phyloP scores from a whole-genome alignment of 2,329 filamentous ascomycete species.

The Cryphonectria naterciae region DNA sequence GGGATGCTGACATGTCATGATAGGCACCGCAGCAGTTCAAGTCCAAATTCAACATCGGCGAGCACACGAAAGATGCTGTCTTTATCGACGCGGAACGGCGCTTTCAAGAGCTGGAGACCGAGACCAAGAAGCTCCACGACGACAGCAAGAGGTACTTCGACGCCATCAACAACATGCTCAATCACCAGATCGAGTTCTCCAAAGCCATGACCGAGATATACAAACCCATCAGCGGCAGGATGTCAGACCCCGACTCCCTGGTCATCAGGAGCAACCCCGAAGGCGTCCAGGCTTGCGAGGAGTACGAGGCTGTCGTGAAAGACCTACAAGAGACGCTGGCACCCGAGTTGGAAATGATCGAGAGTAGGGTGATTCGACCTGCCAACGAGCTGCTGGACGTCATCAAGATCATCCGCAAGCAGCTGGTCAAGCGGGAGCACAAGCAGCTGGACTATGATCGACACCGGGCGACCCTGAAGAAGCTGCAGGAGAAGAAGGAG shows the following conservation, averaged over 20 bases:
- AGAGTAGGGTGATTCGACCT: conserved; percentile 85
- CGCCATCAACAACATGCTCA: conserved; percentile 97
- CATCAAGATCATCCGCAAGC: conserved; percentile 93
- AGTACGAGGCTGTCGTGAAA: conserved; percentile 89
- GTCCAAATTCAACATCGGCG: conserved; percentile 91
- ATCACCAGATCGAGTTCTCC: conserved; percentile 97
- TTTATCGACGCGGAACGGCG: conserved; percentile 94
- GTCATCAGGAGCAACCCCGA: conserved; percentile 85
- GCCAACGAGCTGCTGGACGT: conserved; percentile 93
- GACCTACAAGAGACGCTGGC: conserved; percentile 86
- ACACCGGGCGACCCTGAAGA: conserved; percentile 81
- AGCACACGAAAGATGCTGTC: conserved; percentile 91
- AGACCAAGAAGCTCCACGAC: conserved; percentile 96
- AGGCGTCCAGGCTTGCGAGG: conserved; percentile 92
- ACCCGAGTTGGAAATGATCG: conserved; percentile 97
- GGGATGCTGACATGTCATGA: conserved; percentile 33
- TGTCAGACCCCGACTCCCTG: conserved; percentile 88
- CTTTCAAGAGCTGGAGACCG: conserved; percentile 89
- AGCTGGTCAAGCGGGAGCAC: conserved; percentile 87
- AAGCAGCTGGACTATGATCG: conserved; percentile 97
- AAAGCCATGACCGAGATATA: conserved; percentile 96
- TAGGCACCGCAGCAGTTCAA: conserved; percentile 91
- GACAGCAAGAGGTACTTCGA: conserved; percentile 98
- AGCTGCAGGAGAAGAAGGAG: conserved; percentile 96
- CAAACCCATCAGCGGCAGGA: conserved; percentile 93